These are phyloP conservation scores for Sphenostylis stenocarpa DNA, from an alignment of 306 rosid genomes.

Conservation along the genomic window DNA sequence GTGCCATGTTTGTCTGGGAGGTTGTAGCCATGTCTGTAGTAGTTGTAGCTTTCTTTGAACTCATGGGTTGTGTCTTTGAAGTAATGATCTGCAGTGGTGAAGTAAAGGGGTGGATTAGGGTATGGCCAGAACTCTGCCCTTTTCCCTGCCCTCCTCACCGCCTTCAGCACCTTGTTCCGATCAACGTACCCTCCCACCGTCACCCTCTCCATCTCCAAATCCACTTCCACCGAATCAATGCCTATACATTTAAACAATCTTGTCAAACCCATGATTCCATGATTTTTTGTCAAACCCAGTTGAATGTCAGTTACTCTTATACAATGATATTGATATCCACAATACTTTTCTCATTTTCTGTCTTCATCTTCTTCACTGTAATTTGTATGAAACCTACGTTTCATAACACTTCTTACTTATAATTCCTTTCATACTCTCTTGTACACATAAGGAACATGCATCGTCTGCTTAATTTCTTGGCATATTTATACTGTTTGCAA, in stretches of 20 bases:
- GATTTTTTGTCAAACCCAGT: too few relatives aligned
- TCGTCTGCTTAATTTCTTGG: too few relatives aligned
- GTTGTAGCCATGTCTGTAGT: conserved; percentile 89
- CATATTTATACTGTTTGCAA: too few relatives aligned
- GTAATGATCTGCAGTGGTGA: conserved; percentile 66
- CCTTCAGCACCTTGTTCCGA: conserved; percentile 79
- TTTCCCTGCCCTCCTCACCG: conserved; percentile 84
- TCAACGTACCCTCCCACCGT: conserved; percentile 78
- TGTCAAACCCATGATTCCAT: too few relatives aligned
- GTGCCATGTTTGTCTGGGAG: conserved; percentile 73
- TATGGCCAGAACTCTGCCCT: conserved; percentile 93
- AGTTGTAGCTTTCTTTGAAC: conserved; percentile 83
- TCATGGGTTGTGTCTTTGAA: conserved; percentile 73
- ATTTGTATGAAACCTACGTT: too few relatives aligned
- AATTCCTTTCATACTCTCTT: too few relatives aligned
- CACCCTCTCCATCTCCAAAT: conserved; percentile 69
- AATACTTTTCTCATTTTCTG: too few relatives aligned
- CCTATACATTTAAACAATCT: conserved; percentile 37
- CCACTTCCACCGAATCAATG: conserved; percentile 78
- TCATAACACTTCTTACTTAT: too few relatives aligned
- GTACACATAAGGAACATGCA: too few relatives aligned
- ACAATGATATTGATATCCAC: too few relatives aligned
- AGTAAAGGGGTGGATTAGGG: conserved; percentile 78
- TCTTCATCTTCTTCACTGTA: too few relatives aligned
- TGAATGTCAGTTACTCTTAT: too few relatives aligned